phyloP scores from a whole-genome alignment of 371 early-diverging fungal species.

The Rhizomucor pusillus region DNA sequence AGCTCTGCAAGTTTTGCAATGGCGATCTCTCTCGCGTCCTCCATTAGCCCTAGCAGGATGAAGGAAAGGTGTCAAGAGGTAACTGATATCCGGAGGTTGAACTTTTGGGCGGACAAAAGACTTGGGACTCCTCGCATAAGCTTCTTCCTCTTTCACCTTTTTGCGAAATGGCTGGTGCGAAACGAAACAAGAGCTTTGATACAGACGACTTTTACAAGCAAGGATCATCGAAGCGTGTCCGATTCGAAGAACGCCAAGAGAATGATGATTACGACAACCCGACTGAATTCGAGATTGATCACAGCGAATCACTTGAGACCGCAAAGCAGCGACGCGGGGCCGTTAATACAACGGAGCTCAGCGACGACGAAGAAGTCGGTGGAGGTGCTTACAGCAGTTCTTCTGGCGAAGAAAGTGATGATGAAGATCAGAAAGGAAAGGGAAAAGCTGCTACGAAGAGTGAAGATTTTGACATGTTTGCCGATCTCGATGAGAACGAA shows the following conservation, averaged over 20 bases:
- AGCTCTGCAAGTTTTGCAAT: slow-evolving; percentile 55
- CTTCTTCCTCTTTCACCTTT: neutral
- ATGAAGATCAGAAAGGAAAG: slow-evolving; percentile 19
- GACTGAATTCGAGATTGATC: slow-evolving; percentile 45
- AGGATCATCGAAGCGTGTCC: slow-evolving; percentile 33
- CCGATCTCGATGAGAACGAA: slow-evolving; percentile 22
- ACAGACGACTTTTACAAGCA: slow-evolving; percentile 12
- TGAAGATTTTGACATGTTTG: slow-evolving; percentile 68
- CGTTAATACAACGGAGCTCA: slow-evolving; percentile 50
- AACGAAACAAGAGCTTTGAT: slow-evolving; percentile 29
- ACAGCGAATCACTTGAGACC: slow-evolving; percentile 44
- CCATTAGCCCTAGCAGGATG: slow-evolving; percentile 25
- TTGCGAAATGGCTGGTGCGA: slow-evolving; percentile 14
- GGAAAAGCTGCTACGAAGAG: slow-evolving; percentile 25
- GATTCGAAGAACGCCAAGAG: slow-evolving; percentile 25
- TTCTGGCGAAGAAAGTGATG: slow-evolving; percentile 37
- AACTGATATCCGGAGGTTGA: neutral
- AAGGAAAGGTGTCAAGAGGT: neutral
- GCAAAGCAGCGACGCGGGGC: slow-evolving; percentile 51
- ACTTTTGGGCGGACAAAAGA: no score
- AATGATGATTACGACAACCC: slow-evolving; percentile 1
- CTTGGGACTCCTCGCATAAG: no score
- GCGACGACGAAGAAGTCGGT: slow-evolving; percentile 56
- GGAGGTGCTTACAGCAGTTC: slow-evolving; percentile 47
- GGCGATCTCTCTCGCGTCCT: slow-evolving; percentile 53